A percentile compares a stretch with the other conserved stretches of the same genome.
phyloP scores from a whole-genome alignment of 176 grass and related monocot genomes.

The Leersia perrieri region DNA sequence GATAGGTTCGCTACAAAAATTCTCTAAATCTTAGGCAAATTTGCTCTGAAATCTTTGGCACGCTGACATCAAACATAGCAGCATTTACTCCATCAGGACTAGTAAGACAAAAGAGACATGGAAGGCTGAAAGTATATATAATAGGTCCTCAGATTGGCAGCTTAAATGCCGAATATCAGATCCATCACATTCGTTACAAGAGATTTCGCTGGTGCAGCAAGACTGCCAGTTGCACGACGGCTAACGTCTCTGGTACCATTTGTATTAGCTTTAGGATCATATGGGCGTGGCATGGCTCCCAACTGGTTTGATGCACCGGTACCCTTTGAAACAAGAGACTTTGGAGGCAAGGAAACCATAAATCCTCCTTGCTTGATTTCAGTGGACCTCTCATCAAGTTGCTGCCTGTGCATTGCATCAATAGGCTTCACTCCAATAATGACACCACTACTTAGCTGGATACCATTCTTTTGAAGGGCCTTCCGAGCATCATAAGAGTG shows the following conservation, averaged over 20 bases:
- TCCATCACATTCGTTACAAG: slow-evolving; percentile 76
- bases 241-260: slow-evolving; percentile 37
- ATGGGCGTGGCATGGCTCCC: slow-evolving; percentile 50
- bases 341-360: slow-evolving; percentile 63
- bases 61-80: not conserved
- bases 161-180: slow-evolving; percentile 81
- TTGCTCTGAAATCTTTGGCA: not conserved
- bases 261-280: slow-evolving; percentile 45
- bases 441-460: slow-evolving; percentile 63
- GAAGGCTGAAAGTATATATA: slow-evolving; percentile 3
- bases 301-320: slow-evolving; percentile 38
- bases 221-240: slow-evolving; percentile 35
- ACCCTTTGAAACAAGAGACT: slow-evolving; percentile 34
- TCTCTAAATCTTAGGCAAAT: slow-evolving; percentile 15
- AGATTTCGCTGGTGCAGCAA: slow-evolving; percentile 71
- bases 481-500: slow-evolving; percentile 65
- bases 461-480: slow-evolving; percentile 81
- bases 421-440: slow-evolving; percentile 91
- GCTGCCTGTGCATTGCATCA: slow-evolving; percentile 56
- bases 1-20: not conserved
- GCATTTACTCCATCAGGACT: not conserved
- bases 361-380: slow-evolving; percentile 62
- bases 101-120: not conserved
- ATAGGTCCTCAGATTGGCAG: not conserved
- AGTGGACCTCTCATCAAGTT: slow-evolving; percentile 53